Conservation (phyloP, 2,329 filamentous ascomycete species). For the Coniochaeta sp. region DNA sequence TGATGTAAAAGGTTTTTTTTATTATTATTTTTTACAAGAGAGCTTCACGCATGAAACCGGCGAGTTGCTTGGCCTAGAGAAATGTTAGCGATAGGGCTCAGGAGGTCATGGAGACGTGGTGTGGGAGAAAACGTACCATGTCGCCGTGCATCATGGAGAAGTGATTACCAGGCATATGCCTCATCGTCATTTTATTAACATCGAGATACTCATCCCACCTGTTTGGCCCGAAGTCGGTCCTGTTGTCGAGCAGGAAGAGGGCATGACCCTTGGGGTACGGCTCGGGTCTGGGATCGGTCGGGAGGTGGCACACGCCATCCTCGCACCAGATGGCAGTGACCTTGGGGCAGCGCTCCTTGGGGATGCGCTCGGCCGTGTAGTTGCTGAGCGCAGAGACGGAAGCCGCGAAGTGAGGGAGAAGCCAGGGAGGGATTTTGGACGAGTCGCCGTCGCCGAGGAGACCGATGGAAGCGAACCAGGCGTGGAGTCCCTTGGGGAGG, state of each 20-base stretch:
- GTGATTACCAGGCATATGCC: conserved; percentile 66
- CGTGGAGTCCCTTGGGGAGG: conserved; percentile 55
- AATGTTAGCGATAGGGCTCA: conserved; percentile 13
- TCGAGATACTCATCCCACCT: conserved; percentile 63
- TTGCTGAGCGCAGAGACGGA: conserved; percentile 61
- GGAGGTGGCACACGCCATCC: conserved; percentile 64
- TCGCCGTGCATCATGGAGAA: conserved; percentile 70
- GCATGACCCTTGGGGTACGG: conserved; percentile 53
- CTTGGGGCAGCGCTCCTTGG: conserved; percentile 50
- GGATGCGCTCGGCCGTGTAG: conserved; percentile 60
- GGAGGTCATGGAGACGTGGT: not conserved
- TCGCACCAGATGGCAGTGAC: conserved; percentile 65
- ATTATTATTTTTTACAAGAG: conserved; percentile 15
- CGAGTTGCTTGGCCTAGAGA: conserved; percentile 28
- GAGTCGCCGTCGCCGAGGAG: conserved; percentile 56
- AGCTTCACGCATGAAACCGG: conserved; percentile 26
- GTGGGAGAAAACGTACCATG: conserved; percentile 20
- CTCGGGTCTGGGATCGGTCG: conserved; percentile 57
- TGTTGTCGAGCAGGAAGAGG: conserved; percentile 66
- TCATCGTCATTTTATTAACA: conserved; percentile 52
- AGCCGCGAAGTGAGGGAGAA: conserved; percentile 65
- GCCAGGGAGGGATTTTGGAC: conserved; percentile 60
- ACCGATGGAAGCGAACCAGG: conserved; percentile 67
- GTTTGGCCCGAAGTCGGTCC: conserved; percentile 64
- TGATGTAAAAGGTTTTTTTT: no score